Conservation (phyloP, 1,284 basidiomycete species). For the Cryptococcus sp. region DNA sequence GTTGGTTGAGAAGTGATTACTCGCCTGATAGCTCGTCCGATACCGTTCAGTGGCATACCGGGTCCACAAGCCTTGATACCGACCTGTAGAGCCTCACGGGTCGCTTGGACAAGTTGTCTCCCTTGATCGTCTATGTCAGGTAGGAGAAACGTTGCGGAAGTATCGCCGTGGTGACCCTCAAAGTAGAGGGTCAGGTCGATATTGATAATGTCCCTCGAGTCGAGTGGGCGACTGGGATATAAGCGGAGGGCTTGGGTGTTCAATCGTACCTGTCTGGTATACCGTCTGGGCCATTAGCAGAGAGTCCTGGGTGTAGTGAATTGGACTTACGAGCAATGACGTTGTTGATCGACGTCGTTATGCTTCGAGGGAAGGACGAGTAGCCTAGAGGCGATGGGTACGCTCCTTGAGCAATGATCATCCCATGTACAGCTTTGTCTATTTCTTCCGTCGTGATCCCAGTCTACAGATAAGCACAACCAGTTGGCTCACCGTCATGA, state of each 20-base stretch:
- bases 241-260: neutral
- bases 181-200: constrained; percentile 75
- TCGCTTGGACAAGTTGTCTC: constrained; percentile 57
- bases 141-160: constrained; percentile 71
- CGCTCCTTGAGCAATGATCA: constrained; percentile 61
- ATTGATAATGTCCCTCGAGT: constrained; percentile 76
- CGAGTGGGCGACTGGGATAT: constrained; percentile 60
- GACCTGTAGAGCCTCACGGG: constrained; percentile 61
- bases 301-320: neutral
- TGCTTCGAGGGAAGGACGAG: constrained; percentile 73
- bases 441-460: constrained; percentile 69
- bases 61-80: constrained; percentile 74
- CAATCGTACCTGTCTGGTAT: constrained; percentile 75
- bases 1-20: neutral
- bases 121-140: constrained; percentile 68
- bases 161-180: constrained; percentile 78
- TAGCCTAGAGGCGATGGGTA: constrained; percentile 86
- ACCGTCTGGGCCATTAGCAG: constrained; percentile 57
- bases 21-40: constrained; percentile 70
- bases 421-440: constrained; percentile 64
- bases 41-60: constrained; percentile 63
- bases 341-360: constrained; percentile 79
- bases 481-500: neutral
- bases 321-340: constrained; percentile 45
- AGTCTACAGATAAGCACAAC: constrained; percentile 52